Conservation (phyloP, 2,329 filamentous ascomycete species). For the Trichoderma lentiforme region DNA sequence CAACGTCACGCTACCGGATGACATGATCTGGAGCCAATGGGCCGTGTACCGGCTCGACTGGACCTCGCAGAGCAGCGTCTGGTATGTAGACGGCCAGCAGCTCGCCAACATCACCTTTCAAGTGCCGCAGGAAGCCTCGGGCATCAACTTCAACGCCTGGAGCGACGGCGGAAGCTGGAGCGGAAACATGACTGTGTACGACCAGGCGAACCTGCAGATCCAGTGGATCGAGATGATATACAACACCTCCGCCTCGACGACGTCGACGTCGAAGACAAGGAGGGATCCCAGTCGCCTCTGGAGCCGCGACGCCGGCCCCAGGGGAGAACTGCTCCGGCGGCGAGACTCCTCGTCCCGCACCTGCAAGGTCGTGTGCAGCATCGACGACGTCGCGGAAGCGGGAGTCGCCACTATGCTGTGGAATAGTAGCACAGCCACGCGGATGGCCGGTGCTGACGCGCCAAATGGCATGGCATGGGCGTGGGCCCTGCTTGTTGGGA, state of each 20-base stretch:
- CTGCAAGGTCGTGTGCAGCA: slow-evolving; percentile 33
- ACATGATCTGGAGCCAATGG: slow-evolving; percentile 51
- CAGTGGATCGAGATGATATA: slow-evolving; percentile 63
- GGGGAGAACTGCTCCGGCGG: slow-evolving; percentile 36
- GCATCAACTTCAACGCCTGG: slow-evolving; percentile 59
- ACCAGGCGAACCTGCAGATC: slow-evolving; percentile 54
- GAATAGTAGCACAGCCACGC: slow-evolving; percentile 25
- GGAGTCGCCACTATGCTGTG: slow-evolving; percentile 26
- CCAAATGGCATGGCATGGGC: background rate
- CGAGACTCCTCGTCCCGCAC: background rate
- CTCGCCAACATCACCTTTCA: slow-evolving; percentile 53
- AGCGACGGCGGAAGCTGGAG: slow-evolving; percentile 59
- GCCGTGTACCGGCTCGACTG: slow-evolving; percentile 59
- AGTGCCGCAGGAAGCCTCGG: slow-evolving; percentile 50
- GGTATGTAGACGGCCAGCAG: slow-evolving; percentile 53
- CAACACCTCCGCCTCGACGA: slow-evolving; percentile 34
- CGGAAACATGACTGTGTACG: slow-evolving; percentile 53
- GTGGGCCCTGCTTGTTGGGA: slow-evolving; percentile 8
- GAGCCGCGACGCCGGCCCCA: slow-evolving; percentile 21
- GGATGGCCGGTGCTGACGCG: slow-evolving; percentile 2
- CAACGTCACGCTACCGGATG: slow-evolving; percentile 45
- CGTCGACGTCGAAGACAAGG: background rate
- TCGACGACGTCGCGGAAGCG: slow-evolving; percentile 32
- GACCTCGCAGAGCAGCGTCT: slow-evolving; percentile 50
- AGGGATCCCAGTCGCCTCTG: background rate